These are phyloP conservation scores for Skeletonema menzelii DNA, from an alignment of 108 stramenopile species.

Conservation along the genomic window DNA sequence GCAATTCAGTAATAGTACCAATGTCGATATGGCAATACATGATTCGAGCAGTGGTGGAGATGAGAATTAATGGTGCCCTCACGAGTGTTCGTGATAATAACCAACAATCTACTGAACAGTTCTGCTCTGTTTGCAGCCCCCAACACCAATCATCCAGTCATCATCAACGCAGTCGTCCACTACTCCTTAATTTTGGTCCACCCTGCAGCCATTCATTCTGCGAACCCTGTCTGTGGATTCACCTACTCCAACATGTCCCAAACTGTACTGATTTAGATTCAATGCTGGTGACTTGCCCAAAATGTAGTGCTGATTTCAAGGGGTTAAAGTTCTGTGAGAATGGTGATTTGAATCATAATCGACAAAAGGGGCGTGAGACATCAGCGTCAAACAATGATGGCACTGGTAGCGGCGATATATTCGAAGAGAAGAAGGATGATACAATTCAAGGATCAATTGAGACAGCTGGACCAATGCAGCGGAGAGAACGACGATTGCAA, in stretches of 20 bases:
- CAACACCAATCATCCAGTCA: background rate
- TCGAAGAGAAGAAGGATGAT: constrained; percentile 14
- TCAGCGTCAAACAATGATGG: background rate
- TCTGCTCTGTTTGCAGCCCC: background rate
- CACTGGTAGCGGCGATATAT: background rate
- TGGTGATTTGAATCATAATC: constrained; percentile 2
- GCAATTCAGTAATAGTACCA: constrained; percentile 35
- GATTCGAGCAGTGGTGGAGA: constrained; percentile 61
- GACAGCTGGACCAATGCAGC: background rate
- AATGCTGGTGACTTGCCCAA: constrained; percentile 54
- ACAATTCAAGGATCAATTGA: constrained; percentile 8
- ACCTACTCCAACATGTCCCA: constrained; percentile 53
- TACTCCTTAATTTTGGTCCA: constrained; percentile 33
- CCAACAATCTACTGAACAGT: background rate
- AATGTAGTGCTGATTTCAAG: constrained; percentile 32
- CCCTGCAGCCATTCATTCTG: constrained; percentile 57
- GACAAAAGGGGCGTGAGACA: background rate
- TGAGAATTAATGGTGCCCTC: constrained; percentile 51
- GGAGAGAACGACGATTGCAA: constrained; percentile 21
- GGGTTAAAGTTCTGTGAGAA: constrained; percentile 6
- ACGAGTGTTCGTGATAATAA: background rate
- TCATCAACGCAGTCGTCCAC: background rate
- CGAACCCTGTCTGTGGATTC: constrained; percentile 71
- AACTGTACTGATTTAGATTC: constrained; percentile 21
- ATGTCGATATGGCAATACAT: constrained; percentile 61